Base-by-base conservation (phyloP, 331 rosid genomes). In the Pyracantha coccinea region DNA sequence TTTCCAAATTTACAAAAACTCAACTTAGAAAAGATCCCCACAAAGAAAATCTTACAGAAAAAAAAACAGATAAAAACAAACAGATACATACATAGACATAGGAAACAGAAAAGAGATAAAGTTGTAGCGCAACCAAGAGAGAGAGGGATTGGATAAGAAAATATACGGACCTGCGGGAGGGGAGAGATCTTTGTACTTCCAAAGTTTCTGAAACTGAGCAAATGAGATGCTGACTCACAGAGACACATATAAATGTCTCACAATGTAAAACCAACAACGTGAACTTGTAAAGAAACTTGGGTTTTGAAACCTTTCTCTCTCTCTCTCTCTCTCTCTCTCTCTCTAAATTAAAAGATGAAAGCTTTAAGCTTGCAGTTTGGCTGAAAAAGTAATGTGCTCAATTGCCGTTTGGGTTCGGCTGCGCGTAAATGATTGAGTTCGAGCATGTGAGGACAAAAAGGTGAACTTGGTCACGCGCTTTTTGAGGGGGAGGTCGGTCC, bases 351-450 rank as follows among this genome's bases (percentile, higher is more conserved):
- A 50, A 16, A 17, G 9, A 50, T 16, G 55, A 50, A 2, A 16
- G 55, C 20, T 50, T 50, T 50, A 50, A 50, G n/a, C 55, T 50
- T 6, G 20, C 9, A 47, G 45, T 3, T 3, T 38, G 4, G 14
- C 45, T 10, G 45, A 9, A 38, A 38, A 38, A 10, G 10, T 32
- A 53, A 29, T 53, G 75, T 44, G 20, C 61, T 38, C 45, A 38
- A 38, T 38, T 38, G 14, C 45, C 4, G 4, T 28, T 28, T 28
- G 29, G 44, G 5, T 59, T 33, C 28, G 76, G 68, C 76, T 27
- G 61, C 77, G 75, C 20, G 44, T 69, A 61, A 35, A 61, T 73
- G 60, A 73, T 73, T 60, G 77, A 72, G 68, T 6, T 38, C 1
- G n/a, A 4, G 16, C 52, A 27, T 27, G 60, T 44, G 54, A 53